Evolutionary conservation across 2,329 filamentous ascomycete species (phyloP).

Genomic region (Aspergillus pseudoterreus): DNA sequence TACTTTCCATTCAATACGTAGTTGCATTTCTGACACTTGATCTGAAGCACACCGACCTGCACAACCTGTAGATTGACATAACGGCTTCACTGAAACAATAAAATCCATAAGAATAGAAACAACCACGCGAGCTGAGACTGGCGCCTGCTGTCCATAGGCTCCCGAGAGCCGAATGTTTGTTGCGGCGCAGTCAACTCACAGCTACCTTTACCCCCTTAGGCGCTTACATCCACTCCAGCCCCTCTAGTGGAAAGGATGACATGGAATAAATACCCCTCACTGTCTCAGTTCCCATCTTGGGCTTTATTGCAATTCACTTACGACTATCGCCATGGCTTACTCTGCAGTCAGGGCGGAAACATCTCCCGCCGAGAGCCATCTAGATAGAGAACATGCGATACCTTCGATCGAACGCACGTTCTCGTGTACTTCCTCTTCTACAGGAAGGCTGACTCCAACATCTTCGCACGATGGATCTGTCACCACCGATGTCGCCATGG

Average conservation of each 20-base stretch:
- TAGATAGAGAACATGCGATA: neutral
- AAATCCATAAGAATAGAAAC: too few relatives aligned
- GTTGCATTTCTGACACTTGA: too few relatives aligned
- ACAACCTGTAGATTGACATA: too few relatives aligned
- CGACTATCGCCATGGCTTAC: neutral
- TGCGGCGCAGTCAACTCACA: neutral
- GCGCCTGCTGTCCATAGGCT: neutral
- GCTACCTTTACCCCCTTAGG: neutral
- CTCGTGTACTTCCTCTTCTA: neutral
- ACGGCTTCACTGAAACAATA: too few relatives aligned
- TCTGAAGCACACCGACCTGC: too few relatives aligned
- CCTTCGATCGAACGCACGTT: neutral
- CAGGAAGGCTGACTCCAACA: neutral
- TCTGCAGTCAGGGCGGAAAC: neutral
- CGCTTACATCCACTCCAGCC: neutral
- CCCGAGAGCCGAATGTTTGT: neutral
- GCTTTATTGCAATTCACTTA: neutral
- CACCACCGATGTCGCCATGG: neutral
- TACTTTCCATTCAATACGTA: too few relatives aligned
- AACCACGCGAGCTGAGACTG: too few relatives aligned
- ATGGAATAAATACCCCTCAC: neutral
- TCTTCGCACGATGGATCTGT: neutral
- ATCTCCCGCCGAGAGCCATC: neutral
- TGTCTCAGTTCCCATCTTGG: too few relatives aligned
- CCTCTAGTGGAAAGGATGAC: neutral